Evolutionary conservation across 2,329 filamentous ascomycete genomes (phyloP).

Genomic region (Aplosporella prunicola): DNA sequence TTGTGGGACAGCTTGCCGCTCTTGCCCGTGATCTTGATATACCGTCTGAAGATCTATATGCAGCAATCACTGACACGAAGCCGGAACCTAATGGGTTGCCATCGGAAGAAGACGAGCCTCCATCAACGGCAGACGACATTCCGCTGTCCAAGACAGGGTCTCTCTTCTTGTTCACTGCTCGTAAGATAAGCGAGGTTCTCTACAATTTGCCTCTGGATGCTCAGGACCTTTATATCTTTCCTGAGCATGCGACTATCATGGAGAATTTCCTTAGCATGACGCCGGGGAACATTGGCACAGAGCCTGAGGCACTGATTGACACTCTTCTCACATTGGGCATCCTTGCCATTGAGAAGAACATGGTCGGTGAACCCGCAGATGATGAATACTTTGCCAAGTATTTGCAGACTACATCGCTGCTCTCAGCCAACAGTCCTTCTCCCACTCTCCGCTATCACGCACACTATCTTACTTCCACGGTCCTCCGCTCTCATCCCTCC

Average conservation of each 20-base stretch:
- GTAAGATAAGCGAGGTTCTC: slow-evolving; percentile 39
- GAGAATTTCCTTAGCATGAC: slow-evolving; percentile 42
- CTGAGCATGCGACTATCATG: slow-evolving; percentile 42
- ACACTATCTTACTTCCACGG: slow-evolving; percentile 39
- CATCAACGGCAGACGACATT: slow-evolving; percentile 43
- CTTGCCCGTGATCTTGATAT: slow-evolving; percentile 51
- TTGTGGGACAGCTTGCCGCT: slow-evolving; percentile 64
- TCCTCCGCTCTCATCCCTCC: slow-evolving; percentile 45
- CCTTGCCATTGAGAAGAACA: slow-evolving; percentile 37
- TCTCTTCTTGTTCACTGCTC: slow-evolving; percentile 45
- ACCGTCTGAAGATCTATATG: slow-evolving; percentile 38
- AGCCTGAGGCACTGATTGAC: slow-evolving; percentile 43
- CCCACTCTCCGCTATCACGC: slow-evolving; percentile 40
- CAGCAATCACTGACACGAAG: slow-evolving; percentile 32
- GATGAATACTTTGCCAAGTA: slow-evolving; percentile 46
- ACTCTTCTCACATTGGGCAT: slow-evolving; percentile 44
- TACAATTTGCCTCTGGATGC: slow-evolving; percentile 35
- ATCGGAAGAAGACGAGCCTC: slow-evolving; percentile 46
- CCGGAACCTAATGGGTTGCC: slow-evolving; percentile 33
- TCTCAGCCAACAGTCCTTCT: slow-evolving; percentile 40
- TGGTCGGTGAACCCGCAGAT: slow-evolving; percentile 36
- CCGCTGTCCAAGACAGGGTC: slow-evolving; percentile 48
- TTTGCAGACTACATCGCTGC: slow-evolving; percentile 39
- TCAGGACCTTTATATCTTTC: slow-evolving; percentile 40
- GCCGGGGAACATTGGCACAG: slow-evolving; percentile 33